Conservation (phyloP, 495 filamentous ascomycete species). For the Friedmanniomyces simplex region DNA sequence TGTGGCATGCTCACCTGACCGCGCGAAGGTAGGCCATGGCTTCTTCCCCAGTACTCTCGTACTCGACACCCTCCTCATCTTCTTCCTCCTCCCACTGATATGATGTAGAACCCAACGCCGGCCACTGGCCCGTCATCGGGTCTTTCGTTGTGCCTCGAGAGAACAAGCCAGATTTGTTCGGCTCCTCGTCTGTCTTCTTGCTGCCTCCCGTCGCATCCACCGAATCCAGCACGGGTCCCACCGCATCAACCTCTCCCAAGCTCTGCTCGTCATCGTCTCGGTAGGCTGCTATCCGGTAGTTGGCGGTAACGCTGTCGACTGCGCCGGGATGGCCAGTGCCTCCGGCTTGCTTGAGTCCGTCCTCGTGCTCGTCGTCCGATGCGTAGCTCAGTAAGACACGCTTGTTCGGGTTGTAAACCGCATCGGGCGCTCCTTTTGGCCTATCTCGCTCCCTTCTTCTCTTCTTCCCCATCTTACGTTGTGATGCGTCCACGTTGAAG, state of each 20-base stretch:
- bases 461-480: slow-evolving; percentile 11
- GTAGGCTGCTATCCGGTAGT: background rate
- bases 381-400: slow-evolving; percentile 17
- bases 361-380: slow-evolving; percentile 11
- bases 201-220: background rate
- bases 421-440: slow-evolving; percentile 3
- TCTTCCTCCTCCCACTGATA: slow-evolving; percentile 14
- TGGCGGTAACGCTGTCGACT: background rate
- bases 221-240: background rate
- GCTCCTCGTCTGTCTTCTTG: background rate
- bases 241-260: background rate
- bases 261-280: background rate
- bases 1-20: slow-evolving; percentile 21
- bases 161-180: background rate
- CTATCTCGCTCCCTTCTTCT: slow-evolving; percentile 13
- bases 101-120: slow-evolving; percentile 7
- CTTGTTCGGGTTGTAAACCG: slow-evolving; percentile 18
- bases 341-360: background rate
- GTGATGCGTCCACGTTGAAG: too few relatives aligned
- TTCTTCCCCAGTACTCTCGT: slow-evolving; percentile 21
- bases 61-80: slow-evolving; percentile 22
- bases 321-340: background rate
- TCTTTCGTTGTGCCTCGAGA: slow-evolving; percentile 4
- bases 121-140: slow-evolving; percentile 10
- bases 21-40: slow-evolving; percentile 26